A percentile compares a stretch with the other conserved stretches of the same genome.
phyloP scores from a whole-genome alignment of 2,329 filamentous ascomycete species.

The Elsinoe australis region DNA sequence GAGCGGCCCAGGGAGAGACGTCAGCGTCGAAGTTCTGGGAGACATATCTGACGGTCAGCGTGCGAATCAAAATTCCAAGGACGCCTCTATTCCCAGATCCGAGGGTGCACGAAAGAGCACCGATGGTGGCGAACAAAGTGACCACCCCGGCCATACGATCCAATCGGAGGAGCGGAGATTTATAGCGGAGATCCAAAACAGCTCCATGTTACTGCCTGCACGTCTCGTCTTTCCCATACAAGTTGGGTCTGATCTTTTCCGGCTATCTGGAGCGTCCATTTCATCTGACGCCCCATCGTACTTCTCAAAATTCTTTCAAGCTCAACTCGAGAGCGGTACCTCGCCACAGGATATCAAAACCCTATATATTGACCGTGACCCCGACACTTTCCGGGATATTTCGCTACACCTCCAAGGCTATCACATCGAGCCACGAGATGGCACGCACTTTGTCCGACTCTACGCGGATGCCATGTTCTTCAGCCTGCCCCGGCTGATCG shows the following conservation, averaged over 20 bases:
- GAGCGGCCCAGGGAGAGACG: not conserved
- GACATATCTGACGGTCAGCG: not conserved
- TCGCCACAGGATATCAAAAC: conserved; percentile 60
- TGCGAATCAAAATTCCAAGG: no score
- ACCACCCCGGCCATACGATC: not conserved
- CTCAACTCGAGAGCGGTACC: conserved; percentile 62
- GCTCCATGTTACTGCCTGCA: conserved; percentile 51
- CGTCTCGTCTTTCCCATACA: conserved; percentile 66
- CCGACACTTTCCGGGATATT: conserved; percentile 80
- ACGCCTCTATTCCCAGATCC: no score
- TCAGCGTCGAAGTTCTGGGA: not conserved
- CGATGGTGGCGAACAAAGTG: not conserved
- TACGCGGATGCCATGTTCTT: conserved; percentile 97
- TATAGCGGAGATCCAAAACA: conserved; percentile 9
- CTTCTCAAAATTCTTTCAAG: conserved; percentile 88
- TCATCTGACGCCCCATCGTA: conserved; percentile 83
- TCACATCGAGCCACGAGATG: conserved; percentile 72
- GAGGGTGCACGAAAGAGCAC: not conserved
- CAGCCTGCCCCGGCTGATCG: conserved; percentile 76
- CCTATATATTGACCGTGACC: conserved; percentile 91
- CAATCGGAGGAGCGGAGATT: conserved; percentile 8
- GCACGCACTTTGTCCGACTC: conserved; percentile 79
- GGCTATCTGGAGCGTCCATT: conserved; percentile 61
- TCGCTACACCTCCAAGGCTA: conserved; percentile 88
- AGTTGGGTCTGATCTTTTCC: conserved; percentile 61